Percentiles rank a stretch among this genome's conserved stretches.
phyloP scores from a whole-genome alignment of 176 grass and related monocot genomes.

The Elymus sibiricus region DNA sequence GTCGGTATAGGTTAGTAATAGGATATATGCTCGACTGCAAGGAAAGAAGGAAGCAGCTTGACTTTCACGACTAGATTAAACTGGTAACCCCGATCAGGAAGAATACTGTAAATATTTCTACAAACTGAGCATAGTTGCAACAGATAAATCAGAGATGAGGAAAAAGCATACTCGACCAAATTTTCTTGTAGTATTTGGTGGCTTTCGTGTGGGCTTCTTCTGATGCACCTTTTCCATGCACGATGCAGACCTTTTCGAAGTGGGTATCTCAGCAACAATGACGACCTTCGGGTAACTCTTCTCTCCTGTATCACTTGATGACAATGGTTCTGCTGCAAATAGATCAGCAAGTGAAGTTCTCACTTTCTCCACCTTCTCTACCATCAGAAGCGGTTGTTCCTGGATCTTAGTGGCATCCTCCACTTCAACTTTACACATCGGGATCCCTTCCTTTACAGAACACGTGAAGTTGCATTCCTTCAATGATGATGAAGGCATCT shows the following conservation, averaged over 20 bases:
- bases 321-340: slow-evolving; percentile 72
- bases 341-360: slow-evolving; percentile 94
- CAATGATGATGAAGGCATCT: slow-evolving; percentile 32
- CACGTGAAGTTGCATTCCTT: slow-evolving; percentile 38
- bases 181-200: slow-evolving; percentile 43
- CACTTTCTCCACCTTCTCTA: slow-evolving; percentile 57
- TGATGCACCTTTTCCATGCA: slow-evolving; percentile 46
- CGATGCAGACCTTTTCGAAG: slow-evolving; percentile 20
- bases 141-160: neutral
- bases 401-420: slow-evolving; percentile 49
- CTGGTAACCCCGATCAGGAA: neutral
- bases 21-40: too few relatives aligned
- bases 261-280: slow-evolving; percentile 6
- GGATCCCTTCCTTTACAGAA: slow-evolving; percentile 24
- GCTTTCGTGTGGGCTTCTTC: slow-evolving; percentile 40
- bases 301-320: slow-evolving; percentile 26
- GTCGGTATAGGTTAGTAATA: too few relatives aligned
- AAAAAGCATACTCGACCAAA: slow-evolving; percentile 59
- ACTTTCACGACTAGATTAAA: too few relatives aligned
- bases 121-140: neutral
- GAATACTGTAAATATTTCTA: neutral
- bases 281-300: slow-evolving; percentile 18
- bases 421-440: neutral
- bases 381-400: slow-evolving; percentile 72
- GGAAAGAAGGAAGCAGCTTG: too few relatives aligned